Evolutionary conservation across 768 basidiomycete species (phyloP).

Genomic region (Rossbeevera mucosa): DNA sequence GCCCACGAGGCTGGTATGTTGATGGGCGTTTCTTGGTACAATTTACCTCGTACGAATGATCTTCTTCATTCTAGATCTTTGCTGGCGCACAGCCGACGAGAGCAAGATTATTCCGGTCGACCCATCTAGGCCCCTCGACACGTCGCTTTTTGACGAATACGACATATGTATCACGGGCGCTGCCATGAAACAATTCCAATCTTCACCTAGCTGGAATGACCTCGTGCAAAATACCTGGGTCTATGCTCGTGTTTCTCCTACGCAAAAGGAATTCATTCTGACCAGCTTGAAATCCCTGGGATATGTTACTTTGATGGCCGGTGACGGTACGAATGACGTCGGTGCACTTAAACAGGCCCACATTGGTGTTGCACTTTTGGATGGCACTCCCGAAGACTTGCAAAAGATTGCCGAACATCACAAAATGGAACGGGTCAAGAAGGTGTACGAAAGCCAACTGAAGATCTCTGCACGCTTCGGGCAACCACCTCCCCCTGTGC

Average conservation of each 20-base stretch:
- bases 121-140: conserved; percentile 73
- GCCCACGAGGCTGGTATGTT: conserved; percentile 61
- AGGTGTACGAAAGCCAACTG: conserved; percentile 94
- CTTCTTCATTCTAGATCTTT: conserved; percentile 53
- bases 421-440: conserved; percentile 85
- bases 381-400: conserved; percentile 88
- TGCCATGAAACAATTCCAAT: conserved; percentile 84
- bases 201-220: conserved; percentile 63
- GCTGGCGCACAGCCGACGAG: conserved; percentile 94
- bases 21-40: background rate
- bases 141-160: conserved; percentile 72
- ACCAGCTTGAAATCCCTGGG: conserved; percentile 86
- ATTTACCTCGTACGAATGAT: background rate
- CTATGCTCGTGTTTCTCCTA: conserved; percentile 94
- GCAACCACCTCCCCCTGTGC: conserved; percentile 91
- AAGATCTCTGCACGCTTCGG: conserved; percentile 87
- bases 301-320: conserved; percentile 94
- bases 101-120: conserved; percentile 82
- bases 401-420: conserved; percentile 93
- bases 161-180: conserved; percentile 97
- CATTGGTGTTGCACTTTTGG: conserved; percentile 89
- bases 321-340: conserved; percentile 98
- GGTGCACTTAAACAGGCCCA: conserved; percentile 98
- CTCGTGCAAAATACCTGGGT: conserved; percentile 97
- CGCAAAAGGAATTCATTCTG: conserved; percentile 94